Base-by-base conservation (phyloP, 2,329 filamentous ascomycete genomes). In the Talaromyces piceae region DNA sequence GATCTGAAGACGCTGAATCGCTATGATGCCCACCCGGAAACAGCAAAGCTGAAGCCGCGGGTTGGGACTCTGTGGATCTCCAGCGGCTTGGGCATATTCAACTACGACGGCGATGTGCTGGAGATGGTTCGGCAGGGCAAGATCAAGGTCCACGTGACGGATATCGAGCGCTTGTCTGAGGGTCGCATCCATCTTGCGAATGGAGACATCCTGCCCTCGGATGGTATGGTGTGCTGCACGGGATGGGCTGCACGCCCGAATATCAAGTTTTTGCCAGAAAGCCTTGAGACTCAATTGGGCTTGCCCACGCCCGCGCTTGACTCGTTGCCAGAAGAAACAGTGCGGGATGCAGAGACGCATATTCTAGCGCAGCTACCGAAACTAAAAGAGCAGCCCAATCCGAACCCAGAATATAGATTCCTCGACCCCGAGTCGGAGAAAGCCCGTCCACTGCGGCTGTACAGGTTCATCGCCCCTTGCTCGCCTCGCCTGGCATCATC, bases 101-200 rank as follows among this genome's bases (percentile, higher is more conserved):
- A 84, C 60, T 85, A 81, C 57, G 72, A 73, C 0, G 74, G 70
- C 3, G 71, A 79, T 56, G 76, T 84, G 59, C 79, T 82, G 59
- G 75, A 79, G 5, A 66, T 81, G 11, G 72, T 86, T 9, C 71
- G 70, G 41, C 62, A 71, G 4, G 77, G 78, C 3, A 72, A 68
- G n/a, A 76, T 85, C 28, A 70, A 71, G 16, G 67, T 86, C 1
- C 73, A 82, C 45, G 62, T 82, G 6, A 74, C 74, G 27, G 78
- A 84, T 44, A 71, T 86, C 4, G 63, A 67, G 2, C 67, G 67
- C 20, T 68, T 85, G 3, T 70, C 71, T 0, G 61, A 69, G 20
- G 61, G 61, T 16, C 68, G 66, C 0, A 65, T 83, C 1, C 69
- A 77, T 37, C 71, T 84, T 4, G 67, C 73, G 2, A 71, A 67